Conservation (phyloP, 805 yeast genomes). For the Yamadazyma paraphyllophila region DNA sequence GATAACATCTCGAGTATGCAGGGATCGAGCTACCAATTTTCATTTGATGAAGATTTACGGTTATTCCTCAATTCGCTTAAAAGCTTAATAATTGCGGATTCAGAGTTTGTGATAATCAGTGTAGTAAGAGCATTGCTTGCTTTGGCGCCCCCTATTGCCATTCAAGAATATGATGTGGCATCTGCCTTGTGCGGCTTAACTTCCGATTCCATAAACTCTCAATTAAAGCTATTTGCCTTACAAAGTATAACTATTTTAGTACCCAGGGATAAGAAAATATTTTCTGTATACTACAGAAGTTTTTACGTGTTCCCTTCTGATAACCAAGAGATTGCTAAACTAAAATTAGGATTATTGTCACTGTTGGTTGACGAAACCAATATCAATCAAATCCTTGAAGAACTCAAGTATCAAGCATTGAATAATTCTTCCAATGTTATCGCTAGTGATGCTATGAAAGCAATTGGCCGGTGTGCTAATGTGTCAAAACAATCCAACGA, state of each 20-base stretch:
- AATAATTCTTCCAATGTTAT: slow-evolving; percentile 17
- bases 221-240: slow-evolving; percentile 35
- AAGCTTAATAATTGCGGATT: slow-evolving; percentile 48
- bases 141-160: slow-evolving; percentile 55
- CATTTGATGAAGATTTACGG: slow-evolving; percentile 55
- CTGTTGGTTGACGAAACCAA: slow-evolving; percentile 54
- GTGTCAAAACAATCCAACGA: slow-evolving; percentile 47
- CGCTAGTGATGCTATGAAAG: slow-evolving; percentile 51
- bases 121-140: slow-evolving; percentile 54
- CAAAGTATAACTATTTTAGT: slow-evolving; percentile 45
- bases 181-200: slow-evolving; percentile 47
- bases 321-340: slow-evolving; percentile 35
- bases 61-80: slow-evolving; percentile 50
- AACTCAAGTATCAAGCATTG: slow-evolving; percentile 54
- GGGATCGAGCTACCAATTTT: slow-evolving; percentile 30
- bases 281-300: slow-evolving; percentile 35
- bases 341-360: slow-evolving; percentile 63
- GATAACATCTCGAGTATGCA: slow-evolving; percentile 31
- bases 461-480: slow-evolving; percentile 61
- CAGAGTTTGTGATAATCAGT: slow-evolving; percentile 62
- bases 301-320: slow-evolving; percentile 64
- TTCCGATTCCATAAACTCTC: slow-evolving; percentile 23
- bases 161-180: slow-evolving; percentile 50
- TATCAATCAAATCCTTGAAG: slow-evolving; percentile 52
- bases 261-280: slow-evolving; percentile 26